Conservation (phyloP, 257 asterid genomes). For the Verbena officinalis region DNA sequence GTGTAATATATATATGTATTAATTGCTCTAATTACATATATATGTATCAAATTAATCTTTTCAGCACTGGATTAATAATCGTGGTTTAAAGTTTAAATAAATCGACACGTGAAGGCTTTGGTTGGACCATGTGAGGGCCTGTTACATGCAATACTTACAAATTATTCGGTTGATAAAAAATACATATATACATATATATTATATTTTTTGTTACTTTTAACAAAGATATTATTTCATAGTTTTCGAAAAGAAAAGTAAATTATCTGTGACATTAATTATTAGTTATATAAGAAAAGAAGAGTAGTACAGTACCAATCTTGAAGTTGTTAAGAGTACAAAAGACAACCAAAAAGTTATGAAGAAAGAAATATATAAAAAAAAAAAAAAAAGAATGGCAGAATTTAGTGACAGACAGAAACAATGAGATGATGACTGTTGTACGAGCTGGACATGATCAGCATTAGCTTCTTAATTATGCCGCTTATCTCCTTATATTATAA, state of each 20-base stretch:
- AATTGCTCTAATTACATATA: too few relatives aligned
- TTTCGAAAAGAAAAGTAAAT: background rate
- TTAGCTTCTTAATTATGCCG: background rate
- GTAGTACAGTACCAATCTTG: too few relatives aligned
- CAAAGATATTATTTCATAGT: background rate
- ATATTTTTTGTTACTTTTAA: background rate
- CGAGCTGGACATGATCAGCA: constrained; percentile 29
- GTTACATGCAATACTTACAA: constrained; percentile 26
- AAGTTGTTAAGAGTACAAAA: background rate
- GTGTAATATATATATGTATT: too few relatives aligned
- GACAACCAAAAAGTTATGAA: constrained; percentile 31
- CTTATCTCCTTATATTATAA: background rate
- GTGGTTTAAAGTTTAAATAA: constrained; percentile 20
- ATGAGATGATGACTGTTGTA: constrained; percentile 29
- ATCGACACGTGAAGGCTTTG: constrained; percentile 31
- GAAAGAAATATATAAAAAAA: background rate
- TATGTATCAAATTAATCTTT: constrained; percentile 27
- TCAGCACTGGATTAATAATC: constrained; percentile 18
- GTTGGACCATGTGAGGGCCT: constrained; percentile 29
- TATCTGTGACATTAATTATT: too few relatives aligned
- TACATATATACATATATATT: background rate
- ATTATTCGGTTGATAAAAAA: background rate
- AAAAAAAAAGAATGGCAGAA: background rate
- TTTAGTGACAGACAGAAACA: background rate
- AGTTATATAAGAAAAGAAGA: too few relatives aligned